Evolutionary conservation across 2,329 filamentous ascomycete species (phyloP), one percentile per base, ranked within the genome.

Genomic region (Aspergillus udagawae): DNA sequence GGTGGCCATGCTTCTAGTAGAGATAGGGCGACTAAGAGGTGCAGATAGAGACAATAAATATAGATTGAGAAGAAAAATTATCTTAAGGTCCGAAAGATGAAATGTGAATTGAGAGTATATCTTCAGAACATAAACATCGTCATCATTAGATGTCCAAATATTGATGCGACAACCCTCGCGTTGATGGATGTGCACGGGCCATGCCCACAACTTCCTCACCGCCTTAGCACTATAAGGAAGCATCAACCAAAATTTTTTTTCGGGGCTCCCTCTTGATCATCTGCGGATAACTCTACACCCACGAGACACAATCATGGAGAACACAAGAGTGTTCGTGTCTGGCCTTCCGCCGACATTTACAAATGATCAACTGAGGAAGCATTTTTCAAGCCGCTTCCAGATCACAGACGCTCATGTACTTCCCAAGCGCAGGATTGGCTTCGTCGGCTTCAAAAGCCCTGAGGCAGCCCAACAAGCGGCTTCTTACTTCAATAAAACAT

Each of bases 391-490:
- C 66, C 88, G 87, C 60, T 85, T 85, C 61, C 80, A 89, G 62
- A 85, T 97, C 70, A 97, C 93, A 53, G 94, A 99, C 77, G 85
- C 92, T 67, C 96, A 96, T 82, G 84, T 97, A 71, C 90, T 97
- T 70, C 85, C 91, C 5, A 87, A 92, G 69, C 86, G 94, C 68
- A 86, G 92, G 65, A 97, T 99, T 75, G 94, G 92, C 66, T 99
- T 96, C 82, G 86, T 99, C 59, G 94, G 94, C 61, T 97, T 93
- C 81, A 92, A 90, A 77, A 90, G 85, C 52, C 80, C 89, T 14
- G 86, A 93, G 60, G 88, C 91, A 71, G 94, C 94, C 56, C 80
- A 84, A 56, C 85, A 87, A 70, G 93, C 94, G 48, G 89, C 95
- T 72, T 92, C 90, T 75, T 96, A 96, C 79, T 97, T 97, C 82